phyloP scores from a whole-genome alignment of 2,329 filamentous ascomycete genomes.

The Colletotrichum chrysophilum region DNA sequence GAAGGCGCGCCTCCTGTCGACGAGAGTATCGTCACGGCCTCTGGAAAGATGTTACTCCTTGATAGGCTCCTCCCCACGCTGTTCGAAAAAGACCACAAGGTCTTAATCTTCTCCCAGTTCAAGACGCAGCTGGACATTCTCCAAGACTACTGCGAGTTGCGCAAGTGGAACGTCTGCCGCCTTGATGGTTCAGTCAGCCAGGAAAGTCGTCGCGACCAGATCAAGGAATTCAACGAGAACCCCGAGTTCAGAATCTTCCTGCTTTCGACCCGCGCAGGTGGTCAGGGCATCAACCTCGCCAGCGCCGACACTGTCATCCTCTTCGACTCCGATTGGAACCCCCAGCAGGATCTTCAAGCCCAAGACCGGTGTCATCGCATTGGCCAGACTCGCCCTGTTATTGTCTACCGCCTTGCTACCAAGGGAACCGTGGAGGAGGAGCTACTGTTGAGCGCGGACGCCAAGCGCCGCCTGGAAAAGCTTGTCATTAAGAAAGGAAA shows the following conservation, averaged over 20 bases:
- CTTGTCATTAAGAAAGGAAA: constrained; percentile 94
- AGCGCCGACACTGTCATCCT: constrained; percentile 91
- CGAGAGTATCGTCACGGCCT: constrained; percentile 82
- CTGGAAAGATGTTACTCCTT: constrained; percentile 94
- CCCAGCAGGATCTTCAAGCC: constrained; percentile 94
- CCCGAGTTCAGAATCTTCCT: constrained; percentile 77
- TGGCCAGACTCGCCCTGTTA: constrained; percentile 88
- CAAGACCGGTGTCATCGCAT: constrained; percentile 96
- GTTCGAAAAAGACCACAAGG: constrained; percentile 79
- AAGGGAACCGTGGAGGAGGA: constrained; percentile 92
- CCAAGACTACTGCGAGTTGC: constrained; percentile 85
- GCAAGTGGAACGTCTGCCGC: constrained; percentile 81
- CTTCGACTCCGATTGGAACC: constrained; percentile 92
- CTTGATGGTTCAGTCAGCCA: constrained; percentile 91
- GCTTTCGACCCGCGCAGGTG: constrained; percentile 88
- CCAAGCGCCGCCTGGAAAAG: constrained; percentile 90
- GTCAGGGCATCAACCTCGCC: constrained; percentile 93
- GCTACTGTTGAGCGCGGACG: constrained; percentile 84
- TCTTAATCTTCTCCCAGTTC: constrained; percentile 97
- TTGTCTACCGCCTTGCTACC: constrained; percentile 93
- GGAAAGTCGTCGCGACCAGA: constrained; percentile 71
- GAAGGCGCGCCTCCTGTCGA: constrained; percentile 68
- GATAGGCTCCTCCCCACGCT: constrained; percentile 83
- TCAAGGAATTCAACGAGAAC: constrained; percentile 74
- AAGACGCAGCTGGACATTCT: constrained; percentile 92